phyloP scores from a whole-genome alignment of 306 rosid genomes.

The Hippophae tibetana region DNA sequence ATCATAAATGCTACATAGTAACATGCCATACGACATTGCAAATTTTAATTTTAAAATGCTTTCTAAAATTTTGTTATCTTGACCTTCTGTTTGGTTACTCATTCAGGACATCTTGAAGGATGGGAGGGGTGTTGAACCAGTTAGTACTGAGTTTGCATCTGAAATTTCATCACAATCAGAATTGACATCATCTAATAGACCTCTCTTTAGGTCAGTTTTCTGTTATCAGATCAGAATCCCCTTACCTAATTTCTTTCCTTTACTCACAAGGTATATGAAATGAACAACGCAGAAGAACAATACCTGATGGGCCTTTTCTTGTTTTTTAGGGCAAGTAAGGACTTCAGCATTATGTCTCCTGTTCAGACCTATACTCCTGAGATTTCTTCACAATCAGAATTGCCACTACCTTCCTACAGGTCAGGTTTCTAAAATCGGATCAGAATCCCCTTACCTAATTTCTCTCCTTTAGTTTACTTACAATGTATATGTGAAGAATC shows the following conservation, averaged over 20 bases:
- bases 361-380: constrained; percentile 40
- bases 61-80: constrained; percentile 4
- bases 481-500: constrained; percentile 2
- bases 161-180: constrained; percentile 58
- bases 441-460: background rate
- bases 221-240: background rate
- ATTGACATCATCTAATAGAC: constrained; percentile 48
- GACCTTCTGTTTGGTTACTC: constrained; percentile 15
- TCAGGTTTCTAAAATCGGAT: constrained; percentile 6
- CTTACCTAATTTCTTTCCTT: background rate
- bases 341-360: constrained; percentile 33
- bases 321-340: constrained; percentile 44
- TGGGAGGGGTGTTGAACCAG: constrained; percentile 35
- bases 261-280: constrained; percentile 2
- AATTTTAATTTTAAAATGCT: background rate
- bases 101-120: constrained; percentile 51
- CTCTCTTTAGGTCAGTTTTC: constrained; percentile 28
- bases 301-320: constrained; percentile 16
- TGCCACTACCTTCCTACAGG: constrained; percentile 38
- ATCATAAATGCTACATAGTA: constrained; percentile 7
- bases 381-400: constrained; percentile 36
- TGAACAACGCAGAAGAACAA: constrained; percentile 13
- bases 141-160: constrained; percentile 44
- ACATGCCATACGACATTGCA: background rate
- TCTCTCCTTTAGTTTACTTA: constrained; percentile 2